A percentile compares a stretch with the other conserved stretches of the same genome.
Evolutionary conservation across 768 basidiomycete genomes (phyloP).

Genomic region (Thelephora ganbajun): DNA sequence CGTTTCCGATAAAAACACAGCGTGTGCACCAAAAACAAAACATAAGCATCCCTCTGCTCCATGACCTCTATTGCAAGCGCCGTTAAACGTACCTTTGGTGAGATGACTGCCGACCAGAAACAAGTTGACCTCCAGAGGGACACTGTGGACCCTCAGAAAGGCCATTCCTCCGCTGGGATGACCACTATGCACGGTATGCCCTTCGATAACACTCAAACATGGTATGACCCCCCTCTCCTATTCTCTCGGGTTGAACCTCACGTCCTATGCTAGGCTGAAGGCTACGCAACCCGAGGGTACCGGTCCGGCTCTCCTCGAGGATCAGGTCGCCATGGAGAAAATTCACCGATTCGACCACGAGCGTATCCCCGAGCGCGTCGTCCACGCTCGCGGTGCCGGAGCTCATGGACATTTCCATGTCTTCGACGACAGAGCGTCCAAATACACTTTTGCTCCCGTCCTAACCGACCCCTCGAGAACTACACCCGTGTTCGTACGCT

Average conservation of each 20-base stretch:
- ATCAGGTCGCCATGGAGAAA: slow-evolving; percentile 63
- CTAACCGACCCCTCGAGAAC: slow-evolving; percentile 58
- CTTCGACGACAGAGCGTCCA: slow-evolving; percentile 48
- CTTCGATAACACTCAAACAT: slow-evolving; percentile 50
- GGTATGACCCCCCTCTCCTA: slow-evolving; percentile 22
- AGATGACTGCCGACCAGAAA: slow-evolving; percentile 4
- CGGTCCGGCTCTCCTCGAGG: slow-evolving; percentile 70
- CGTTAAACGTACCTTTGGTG: background rate
- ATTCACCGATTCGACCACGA: slow-evolving; percentile 77
- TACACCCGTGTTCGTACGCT: slow-evolving; percentile 72
- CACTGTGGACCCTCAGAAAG: slow-evolving; percentile 17
- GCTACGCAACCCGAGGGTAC: slow-evolving; percentile 28
- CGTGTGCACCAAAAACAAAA: too few species aligned
- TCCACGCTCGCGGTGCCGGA: slow-evolving; percentile 58
- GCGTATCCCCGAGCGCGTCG: slow-evolving; percentile 78
- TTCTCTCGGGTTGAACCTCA: background rate
- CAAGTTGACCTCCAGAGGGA: slow-evolving; percentile 16
- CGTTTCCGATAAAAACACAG: too few species aligned
- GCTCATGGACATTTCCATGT: slow-evolving; percentile 74
- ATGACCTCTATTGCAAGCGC: background rate
- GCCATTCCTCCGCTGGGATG: slow-evolving; percentile 16
- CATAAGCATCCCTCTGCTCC: too few species aligned
- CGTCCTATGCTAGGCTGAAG: slow-evolving; percentile 33
- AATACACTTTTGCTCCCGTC: slow-evolving; percentile 57
- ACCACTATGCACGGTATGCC: slow-evolving; percentile 54